phyloP scores from a whole-genome alignment of 306 rosid species.

The Mimosa pudica region DNA sequence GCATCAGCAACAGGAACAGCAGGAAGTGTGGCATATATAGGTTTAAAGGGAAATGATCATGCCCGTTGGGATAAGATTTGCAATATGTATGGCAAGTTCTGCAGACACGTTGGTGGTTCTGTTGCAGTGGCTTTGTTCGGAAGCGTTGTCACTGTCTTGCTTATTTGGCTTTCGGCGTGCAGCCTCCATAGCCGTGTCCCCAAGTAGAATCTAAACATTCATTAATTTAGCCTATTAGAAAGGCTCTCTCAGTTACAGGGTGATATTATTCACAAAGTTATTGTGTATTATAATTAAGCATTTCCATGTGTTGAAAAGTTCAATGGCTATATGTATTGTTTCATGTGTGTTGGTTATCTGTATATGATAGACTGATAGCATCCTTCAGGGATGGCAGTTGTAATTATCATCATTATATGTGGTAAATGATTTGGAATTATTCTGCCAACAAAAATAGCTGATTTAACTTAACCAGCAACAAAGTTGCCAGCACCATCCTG shows the following conservation, averaged over 20 bases:
- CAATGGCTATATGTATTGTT: conserved; percentile 20
- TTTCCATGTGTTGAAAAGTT: not conserved
- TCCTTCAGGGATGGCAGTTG: not conserved
- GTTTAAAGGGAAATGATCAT: conserved; percentile 68
- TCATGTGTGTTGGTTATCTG: conserved; percentile 26
- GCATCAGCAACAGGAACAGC: conserved; percentile 83
- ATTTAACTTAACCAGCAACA: conserved; percentile 11
- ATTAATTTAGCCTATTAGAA: conserved; percentile 7
- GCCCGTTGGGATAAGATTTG: conserved; percentile 63
- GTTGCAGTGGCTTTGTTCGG: conserved; percentile 63
- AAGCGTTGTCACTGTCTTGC: conserved; percentile 54
- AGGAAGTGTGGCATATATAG: conserved; percentile 64
- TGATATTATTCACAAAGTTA: conserved; percentile 23
- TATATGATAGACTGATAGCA: not conserved
- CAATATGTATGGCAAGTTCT: conserved; percentile 56
- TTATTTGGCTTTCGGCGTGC: conserved; percentile 63
- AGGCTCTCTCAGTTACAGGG: conserved; percentile 25
- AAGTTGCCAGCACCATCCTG: too few relatives aligned
- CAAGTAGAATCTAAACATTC: conserved; percentile 44
- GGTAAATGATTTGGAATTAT: conserved; percentile 10
- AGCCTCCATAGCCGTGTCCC: conserved; percentile 56
- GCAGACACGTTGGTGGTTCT: conserved; percentile 62
- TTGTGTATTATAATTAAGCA: conserved; percentile 14
- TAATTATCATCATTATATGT: conserved; percentile 7
- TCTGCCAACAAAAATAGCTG: not conserved